Evolutionary conservation across 2,329 filamentous ascomycete genomes (phyloP).

Genomic region (Botryosphaeria dothidea): DNA sequence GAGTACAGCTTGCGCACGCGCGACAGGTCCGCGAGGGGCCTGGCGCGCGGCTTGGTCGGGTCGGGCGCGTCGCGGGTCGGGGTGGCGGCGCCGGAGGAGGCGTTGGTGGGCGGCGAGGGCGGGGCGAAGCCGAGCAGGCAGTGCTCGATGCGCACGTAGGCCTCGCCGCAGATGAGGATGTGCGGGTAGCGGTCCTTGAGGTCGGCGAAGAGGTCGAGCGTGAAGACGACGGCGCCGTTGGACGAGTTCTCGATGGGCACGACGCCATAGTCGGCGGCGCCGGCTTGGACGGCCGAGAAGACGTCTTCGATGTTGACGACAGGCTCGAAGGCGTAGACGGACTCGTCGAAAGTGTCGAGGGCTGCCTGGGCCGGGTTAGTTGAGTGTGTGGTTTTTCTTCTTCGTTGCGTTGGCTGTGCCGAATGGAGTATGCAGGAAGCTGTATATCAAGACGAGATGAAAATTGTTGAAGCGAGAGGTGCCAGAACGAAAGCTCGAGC

Average conservation of each 20-base stretch:
- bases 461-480: background rate
- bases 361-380: constrained; percentile 47
- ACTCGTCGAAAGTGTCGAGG: constrained; percentile 50
- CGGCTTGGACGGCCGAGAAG: constrained; percentile 74
- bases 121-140: constrained; percentile 66
- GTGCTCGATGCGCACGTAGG: constrained; percentile 86
- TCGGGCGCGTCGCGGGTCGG: constrained; percentile 51
- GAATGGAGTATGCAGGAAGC: no score
- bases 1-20: constrained; percentile 80
- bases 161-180: constrained; percentile 77
- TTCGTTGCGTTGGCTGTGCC: no score
- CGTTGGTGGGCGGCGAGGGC: background rate
- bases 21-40: constrained; percentile 54
- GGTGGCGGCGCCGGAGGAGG: constrained; percentile 47
- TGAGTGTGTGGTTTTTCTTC: background rate
- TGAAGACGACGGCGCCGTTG: constrained; percentile 89
- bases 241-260: constrained; percentile 96
- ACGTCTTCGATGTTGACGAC: constrained; percentile 63
- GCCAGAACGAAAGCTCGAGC: background rate
- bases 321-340: constrained; percentile 41
- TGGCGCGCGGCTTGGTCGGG: constrained; percentile 47
- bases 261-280: constrained; percentile 68
- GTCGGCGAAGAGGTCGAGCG: constrained; percentile 85
- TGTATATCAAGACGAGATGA: no score
- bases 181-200: constrained; percentile 63